Percentiles rank a stretch among this genome's conserved stretches.
These are phyloP conservation scores for Paracoccidioides brasiliensis DNA, from an alignment of 2,329 filamentous ascomycete species.

Conservation along the genomic window DNA sequence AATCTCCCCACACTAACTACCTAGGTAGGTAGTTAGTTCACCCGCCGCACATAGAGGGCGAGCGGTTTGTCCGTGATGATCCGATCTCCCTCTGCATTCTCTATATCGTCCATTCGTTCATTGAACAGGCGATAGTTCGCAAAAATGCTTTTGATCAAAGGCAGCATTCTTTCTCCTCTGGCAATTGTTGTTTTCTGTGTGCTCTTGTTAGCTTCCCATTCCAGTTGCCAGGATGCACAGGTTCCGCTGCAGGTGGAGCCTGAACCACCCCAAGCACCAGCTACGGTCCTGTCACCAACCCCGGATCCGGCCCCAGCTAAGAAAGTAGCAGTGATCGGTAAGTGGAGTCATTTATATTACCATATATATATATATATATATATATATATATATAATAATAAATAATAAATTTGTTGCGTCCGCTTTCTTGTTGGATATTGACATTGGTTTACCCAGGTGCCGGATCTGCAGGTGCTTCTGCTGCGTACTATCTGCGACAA, in stretches of 20 bases:
- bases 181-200: neutral
- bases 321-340: conserved; percentile 3
- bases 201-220: neutral
- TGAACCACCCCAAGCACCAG: neutral
- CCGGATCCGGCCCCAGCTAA: neutral
- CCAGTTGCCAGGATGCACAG: neutral
- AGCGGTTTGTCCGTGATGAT: neutral
- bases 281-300: neutral
- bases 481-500: conserved; percentile 68
- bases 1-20: too few relatives aligned
- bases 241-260: neutral
- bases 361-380: too few relatives aligned
- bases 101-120: neutral
- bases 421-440: neutral
- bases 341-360: neutral
- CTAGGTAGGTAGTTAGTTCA: neutral
- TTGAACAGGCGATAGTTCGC: neutral
- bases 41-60: neutral
- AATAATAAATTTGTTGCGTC: too few relatives aligned
- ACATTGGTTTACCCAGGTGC: conserved; percentile 47
- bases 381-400: neutral
- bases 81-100: neutral
- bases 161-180: neutral
- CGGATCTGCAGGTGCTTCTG: conserved; percentile 73
- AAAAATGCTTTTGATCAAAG: neutral